Percentiles rank a stretch among this genome's conserved stretches.
These are phyloP conservation scores for Fusarium proliferatum DNA, from an alignment of 2,329 filamentous ascomycete species.

Conservation along the genomic window DNA sequence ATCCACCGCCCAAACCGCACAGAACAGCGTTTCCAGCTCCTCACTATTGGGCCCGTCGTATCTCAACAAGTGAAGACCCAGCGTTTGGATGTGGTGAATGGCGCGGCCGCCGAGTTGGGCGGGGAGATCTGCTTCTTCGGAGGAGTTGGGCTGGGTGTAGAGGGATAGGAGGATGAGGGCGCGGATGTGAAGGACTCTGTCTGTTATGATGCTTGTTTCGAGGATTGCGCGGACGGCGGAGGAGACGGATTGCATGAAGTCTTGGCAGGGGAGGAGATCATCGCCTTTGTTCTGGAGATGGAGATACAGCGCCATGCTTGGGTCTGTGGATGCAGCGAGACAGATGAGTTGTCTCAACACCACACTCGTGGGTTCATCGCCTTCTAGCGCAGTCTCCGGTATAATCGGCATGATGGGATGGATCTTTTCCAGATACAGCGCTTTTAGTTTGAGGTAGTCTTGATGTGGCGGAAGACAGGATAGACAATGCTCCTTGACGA, in stretches of 20 bases:
- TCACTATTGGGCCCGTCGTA: conserved; percentile 54
- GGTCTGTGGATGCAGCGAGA: conserved; percentile 64
- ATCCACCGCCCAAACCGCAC: conserved; percentile 70
- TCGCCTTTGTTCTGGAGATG: conserved; percentile 55
- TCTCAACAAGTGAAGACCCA: conserved; percentile 64
- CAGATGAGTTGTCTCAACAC: conserved; percentile 66
- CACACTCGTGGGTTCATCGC: conserved; percentile 52
- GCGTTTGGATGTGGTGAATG: conserved; percentile 67
- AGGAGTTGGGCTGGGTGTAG: conserved; percentile 66
- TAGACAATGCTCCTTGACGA: conserved; percentile 59
- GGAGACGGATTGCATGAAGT: conserved; percentile 61
- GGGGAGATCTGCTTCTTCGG: conserved; percentile 65
- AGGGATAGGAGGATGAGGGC: conserved; percentile 65
- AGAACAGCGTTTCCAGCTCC: conserved; percentile 63
- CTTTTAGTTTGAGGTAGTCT: conserved; percentile 59
- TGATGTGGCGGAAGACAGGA: conserved; percentile 59
- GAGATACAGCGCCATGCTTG: conserved; percentile 57
- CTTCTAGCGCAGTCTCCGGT: conserved; percentile 50
- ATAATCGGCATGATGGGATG: conserved; percentile 67
- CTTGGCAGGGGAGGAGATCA: conserved; percentile 55
- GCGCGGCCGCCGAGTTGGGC: conserved; percentile 65
- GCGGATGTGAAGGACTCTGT: conserved; percentile 66
- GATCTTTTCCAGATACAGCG: conserved; percentile 62
- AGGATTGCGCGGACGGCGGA: conserved; percentile 61
- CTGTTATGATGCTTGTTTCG: conserved; percentile 64